Percentiles rank a stretch among this genome's conserved stretches.
Conservation (phyloP, 2,329 filamentous ascomycete genomes). For the Microcyclosporella mali region DNA sequence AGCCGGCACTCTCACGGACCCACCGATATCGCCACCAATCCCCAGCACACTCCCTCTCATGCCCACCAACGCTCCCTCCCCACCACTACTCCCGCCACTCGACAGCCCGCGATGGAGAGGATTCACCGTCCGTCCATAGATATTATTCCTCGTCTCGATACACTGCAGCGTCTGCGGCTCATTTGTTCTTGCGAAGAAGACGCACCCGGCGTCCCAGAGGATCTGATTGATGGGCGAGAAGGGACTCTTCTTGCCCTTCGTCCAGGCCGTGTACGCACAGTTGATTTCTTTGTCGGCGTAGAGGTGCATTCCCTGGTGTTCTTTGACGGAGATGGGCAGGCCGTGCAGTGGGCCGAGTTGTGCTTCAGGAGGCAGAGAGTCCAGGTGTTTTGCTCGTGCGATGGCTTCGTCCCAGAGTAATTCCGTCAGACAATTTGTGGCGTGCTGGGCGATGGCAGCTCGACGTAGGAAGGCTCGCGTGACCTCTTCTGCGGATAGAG, state of each 20-base stretch:
- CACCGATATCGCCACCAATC: slow-evolving; percentile 43
- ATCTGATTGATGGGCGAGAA: slow-evolving; percentile 45
- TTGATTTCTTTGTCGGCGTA: slow-evolving; percentile 42
- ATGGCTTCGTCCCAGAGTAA: slow-evolving; percentile 36
- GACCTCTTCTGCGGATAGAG: slow-evolving; percentile 37
- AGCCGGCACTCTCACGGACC: slow-evolving; percentile 44
- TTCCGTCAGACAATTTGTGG: slow-evolving; percentile 45
- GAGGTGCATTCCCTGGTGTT: slow-evolving; percentile 45
- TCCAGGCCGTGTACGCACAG: slow-evolving; percentile 46
- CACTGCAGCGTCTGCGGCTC: slow-evolving; percentile 52
- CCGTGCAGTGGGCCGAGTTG: slow-evolving; percentile 43
- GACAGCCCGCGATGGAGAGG: slow-evolving; percentile 49
- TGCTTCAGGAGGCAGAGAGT: slow-evolving; percentile 29
- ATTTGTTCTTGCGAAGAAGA: slow-evolving; percentile 50
- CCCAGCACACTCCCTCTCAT: slow-evolving; percentile 49
- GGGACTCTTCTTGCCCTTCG: slow-evolving; percentile 39
- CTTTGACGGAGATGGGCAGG: slow-evolving; percentile 48
- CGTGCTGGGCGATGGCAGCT: slow-evolving; percentile 48
- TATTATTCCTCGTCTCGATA: slow-evolving; percentile 46
- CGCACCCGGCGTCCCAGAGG: slow-evolving; percentile 43
- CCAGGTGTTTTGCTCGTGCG: slow-evolving; percentile 36
- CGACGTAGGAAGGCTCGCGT: slow-evolving; percentile 50
- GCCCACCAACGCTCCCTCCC: slow-evolving; percentile 51
- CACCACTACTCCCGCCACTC: slow-evolving; percentile 50
- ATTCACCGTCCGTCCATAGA: slow-evolving; percentile 50